Evolutionary conservation across 345 rosid species (phyloP).

Genomic region (Melastoma malabathricum): DNA sequence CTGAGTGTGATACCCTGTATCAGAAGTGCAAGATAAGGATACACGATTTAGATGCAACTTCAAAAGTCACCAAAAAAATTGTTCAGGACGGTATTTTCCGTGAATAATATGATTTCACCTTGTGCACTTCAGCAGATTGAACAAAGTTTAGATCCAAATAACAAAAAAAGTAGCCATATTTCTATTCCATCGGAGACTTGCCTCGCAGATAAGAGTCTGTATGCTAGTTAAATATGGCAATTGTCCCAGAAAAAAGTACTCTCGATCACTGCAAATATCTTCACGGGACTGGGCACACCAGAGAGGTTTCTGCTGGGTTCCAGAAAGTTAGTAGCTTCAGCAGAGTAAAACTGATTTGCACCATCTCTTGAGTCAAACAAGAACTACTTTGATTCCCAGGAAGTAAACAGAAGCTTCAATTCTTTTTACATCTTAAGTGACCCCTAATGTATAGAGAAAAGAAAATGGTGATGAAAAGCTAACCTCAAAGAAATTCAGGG

Average conservation of each 20-base stretch:
- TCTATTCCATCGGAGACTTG: slow-evolving; percentile 6
- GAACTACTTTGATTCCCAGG: background rate
- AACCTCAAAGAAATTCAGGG: slow-evolving; percentile 84
- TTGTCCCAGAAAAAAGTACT: slow-evolving; percentile 71
- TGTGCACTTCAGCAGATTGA: background rate
- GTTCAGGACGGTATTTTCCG: too few relatives aligned
- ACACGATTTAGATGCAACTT: background rate
- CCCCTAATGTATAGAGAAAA: background rate
- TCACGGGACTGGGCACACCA: slow-evolving; percentile 48
- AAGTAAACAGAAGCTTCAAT: background rate
- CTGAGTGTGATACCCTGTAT: slow-evolving; percentile 49
- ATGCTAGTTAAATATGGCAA: slow-evolving; percentile 65
- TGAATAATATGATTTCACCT: too few relatives aligned
- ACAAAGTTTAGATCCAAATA: background rate
- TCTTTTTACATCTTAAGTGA: background rate
- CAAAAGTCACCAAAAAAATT: too few relatives aligned
- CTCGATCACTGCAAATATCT: slow-evolving; percentile 58
- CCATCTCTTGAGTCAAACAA: background rate
- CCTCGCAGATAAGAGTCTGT: slow-evolving; percentile 79
- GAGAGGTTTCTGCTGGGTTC: slow-evolving; percentile 60
- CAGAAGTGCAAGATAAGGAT: slow-evolving; percentile 4
- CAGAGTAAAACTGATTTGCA: background rate
- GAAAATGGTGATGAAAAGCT: slow-evolving; percentile 3
- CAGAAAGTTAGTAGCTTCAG: slow-evolving; percentile 3
- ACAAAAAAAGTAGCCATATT: too few relatives aligned